Conservation (phyloP, 1,139 yeast species). For the Arxiozyma bovina region DNA sequence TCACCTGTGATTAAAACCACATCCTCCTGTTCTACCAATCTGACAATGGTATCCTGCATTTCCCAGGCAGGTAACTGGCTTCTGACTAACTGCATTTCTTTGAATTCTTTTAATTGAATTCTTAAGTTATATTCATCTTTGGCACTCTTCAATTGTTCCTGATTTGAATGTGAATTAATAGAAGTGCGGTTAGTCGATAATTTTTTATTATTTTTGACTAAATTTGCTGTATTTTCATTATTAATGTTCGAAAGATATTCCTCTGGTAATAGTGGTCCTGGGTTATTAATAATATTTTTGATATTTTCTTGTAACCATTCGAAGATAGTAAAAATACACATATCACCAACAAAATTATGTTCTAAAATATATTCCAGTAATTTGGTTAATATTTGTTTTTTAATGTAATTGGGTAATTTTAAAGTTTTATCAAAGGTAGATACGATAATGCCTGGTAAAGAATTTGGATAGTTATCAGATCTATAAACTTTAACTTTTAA, state of each 20-base stretch:
- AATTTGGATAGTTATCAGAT: conserved; percentile 47
- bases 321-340: conserved; percentile 52
- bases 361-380: conserved; percentile 37
- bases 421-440: conserved; percentile 40
- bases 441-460: conserved; percentile 55
- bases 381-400: conserved; percentile 50
- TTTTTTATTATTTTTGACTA: neutral
- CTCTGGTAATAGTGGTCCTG: conserved; percentile 52
- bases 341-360: conserved; percentile 51
- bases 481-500: conserved; percentile 46
- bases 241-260: conserved; percentile 11
- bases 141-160: conserved; percentile 26
- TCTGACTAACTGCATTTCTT: conserved; percentile 39
- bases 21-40: conserved; percentile 47
- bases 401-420: conserved; percentile 65
- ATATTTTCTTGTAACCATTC: conserved; percentile 72
- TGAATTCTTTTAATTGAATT: conserved; percentile 22
- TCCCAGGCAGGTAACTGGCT: conserved; percentile 74
- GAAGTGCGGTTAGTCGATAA: neutral
- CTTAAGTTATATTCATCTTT: conserved; percentile 27
- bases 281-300: conserved; percentile 50
- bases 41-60: conserved; percentile 47
- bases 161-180: conserved; percentile 6
- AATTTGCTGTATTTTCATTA: neutral
- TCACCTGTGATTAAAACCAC: conserved; percentile 87